Base-by-base conservation (phyloP, 1,284 basidiomycete genomes). In the Fereydounia khargensis region DNA sequence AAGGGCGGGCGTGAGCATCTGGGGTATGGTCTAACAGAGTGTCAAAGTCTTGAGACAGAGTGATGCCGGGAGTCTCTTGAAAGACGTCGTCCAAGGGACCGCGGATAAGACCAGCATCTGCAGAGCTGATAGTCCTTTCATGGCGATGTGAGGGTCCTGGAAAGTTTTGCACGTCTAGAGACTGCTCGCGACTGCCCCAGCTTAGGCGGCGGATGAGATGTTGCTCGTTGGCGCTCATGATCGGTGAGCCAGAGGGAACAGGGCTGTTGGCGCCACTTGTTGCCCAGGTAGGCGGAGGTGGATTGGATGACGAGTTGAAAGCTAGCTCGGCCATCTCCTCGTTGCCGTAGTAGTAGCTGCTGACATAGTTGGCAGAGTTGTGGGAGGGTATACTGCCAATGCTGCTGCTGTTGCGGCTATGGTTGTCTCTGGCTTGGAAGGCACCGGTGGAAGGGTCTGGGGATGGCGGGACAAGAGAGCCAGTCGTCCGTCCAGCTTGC, bases 291-390 rank as follows among this genome's bases (percentile, higher is more conserved):
- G 49, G 42, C 4, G 8, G 32, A 33, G 41, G 42, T 4, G 46
- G 22, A 16, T 27, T 27, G 16, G 32, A 44, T 23, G 57, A 33
- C 6, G 37, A 14, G 17, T 14, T 23, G 1, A 32, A 6, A 13
- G 25, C 21, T 3, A 60, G 22, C n/a, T 64, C 56, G n/a, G 52
- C 46, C 57, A 64, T 64, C 24, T 64, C 39, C 16, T 35, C 35
- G 32, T 64, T 64, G 34, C 61, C 61, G 38, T 64, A 64, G 39
- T 64, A 64, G 38, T 64, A 64, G 47, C 48, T 52, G 44, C 56
- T 60, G 48, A 64, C 60, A 49, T 56, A 64, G 35, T 50, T 50
- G 20, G 52, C 50, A 23, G 61, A 64, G 21, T 47, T 49, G 39
- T 52, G 52, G 23, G 42, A 45, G 21, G 61, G 61, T 37, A 64